Conservation (phyloP, 768 basidiomycete genomes). For the Amanita phalloides region DNA sequence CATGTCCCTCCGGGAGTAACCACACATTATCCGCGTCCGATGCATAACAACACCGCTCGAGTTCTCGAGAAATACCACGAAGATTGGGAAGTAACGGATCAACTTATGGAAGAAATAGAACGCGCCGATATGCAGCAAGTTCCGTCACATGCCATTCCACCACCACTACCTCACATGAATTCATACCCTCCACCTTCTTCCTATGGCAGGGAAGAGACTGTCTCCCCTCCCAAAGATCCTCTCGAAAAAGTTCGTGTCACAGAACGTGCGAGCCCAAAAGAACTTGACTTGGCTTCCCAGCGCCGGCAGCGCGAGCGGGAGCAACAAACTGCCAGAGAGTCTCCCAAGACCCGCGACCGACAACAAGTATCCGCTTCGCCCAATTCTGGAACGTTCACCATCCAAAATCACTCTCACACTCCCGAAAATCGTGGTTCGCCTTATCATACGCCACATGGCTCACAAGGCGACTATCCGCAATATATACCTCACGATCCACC, state of each 20-base stretch:
- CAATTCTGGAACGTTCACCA: conserved; percentile 20
- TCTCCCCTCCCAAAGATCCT: conserved; percentile 40
- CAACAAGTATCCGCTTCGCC: conserved; percentile 24
- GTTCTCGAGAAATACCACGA: conserved; percentile 49
- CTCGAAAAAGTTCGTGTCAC: conserved; percentile 42
- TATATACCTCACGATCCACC: conserved; percentile 38
- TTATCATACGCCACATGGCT: conserved; percentile 28
- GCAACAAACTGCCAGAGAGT: conserved; percentile 33
- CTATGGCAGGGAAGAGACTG: conserved; percentile 21
- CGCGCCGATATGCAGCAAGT: conserved; percentile 52
- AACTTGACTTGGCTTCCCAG: conserved; percentile 29
- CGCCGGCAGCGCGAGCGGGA: conserved; percentile 27
- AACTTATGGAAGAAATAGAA: conserved; percentile 63
- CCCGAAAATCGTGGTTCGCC: conserved; percentile 45
- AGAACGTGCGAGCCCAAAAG: conserved; percentile 48
- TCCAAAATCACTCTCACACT: conserved; percentile 32
- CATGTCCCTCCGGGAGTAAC: conserved; percentile 16
- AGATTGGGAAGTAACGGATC: conserved; percentile 58
- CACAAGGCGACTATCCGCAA: conserved; percentile 31
- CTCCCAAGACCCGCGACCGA: conserved; percentile 32
- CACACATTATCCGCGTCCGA: conserved; percentile 54
- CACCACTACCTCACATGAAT: conserved; percentile 9
- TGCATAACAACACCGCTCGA: conserved; percentile 43
- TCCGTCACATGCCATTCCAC: conserved; percentile 23
- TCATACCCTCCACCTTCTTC: conserved; percentile 17